Evolutionary conservation across 768 basidiomycete genomes (phyloP).

Genomic region (Plicaturopsis crispa): DNA sequence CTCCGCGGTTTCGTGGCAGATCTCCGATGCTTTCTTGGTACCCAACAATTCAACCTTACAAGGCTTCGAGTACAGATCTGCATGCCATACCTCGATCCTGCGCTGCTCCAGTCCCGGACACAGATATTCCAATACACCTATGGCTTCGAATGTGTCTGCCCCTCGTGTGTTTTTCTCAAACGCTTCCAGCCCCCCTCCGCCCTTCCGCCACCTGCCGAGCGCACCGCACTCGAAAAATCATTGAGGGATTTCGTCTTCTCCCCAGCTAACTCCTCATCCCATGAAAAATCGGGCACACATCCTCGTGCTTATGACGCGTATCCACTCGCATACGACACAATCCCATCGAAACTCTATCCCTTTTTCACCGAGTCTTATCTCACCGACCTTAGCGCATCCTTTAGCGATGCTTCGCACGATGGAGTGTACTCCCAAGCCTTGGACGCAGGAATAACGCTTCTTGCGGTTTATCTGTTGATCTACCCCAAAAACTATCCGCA

Average conservation of each 20-base stretch:
- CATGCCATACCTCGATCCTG: constrained; percentile 75
- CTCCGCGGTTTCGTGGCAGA: not conserved
- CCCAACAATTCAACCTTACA: too few relatives aligned
- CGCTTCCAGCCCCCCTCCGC: constrained; percentile 27
- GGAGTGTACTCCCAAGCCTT: constrained; percentile 46
- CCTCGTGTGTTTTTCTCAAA: constrained; percentile 43
- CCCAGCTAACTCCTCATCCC: constrained; percentile 5
- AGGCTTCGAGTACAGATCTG: constrained; percentile 66
- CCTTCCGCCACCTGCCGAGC: constrained; percentile 24
- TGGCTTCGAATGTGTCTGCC: constrained; percentile 59
- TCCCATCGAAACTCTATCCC: constrained; percentile 33
- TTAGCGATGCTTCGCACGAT: constrained; percentile 67
- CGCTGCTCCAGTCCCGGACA: constrained; percentile 52
- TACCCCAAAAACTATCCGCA: constrained; percentile 81
- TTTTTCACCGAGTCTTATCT: constrained; percentile 56
- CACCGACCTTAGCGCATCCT: constrained; percentile 47
- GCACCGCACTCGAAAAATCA: constrained; percentile 8
- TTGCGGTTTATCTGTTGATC: constrained; percentile 60
- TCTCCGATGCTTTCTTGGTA: too few relatives aligned
- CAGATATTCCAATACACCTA: constrained; percentile 55
- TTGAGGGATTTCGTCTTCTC: constrained; percentile 6
- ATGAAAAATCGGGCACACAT: constrained; percentile 8
- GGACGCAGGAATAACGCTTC: constrained; percentile 43
- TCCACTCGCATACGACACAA: constrained; percentile 23
- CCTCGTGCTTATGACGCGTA: constrained; percentile 25